Evolutionary conservation across 257 asterid species (phyloP).

Genomic region (Schizonepeta tenuifolia): DNA sequence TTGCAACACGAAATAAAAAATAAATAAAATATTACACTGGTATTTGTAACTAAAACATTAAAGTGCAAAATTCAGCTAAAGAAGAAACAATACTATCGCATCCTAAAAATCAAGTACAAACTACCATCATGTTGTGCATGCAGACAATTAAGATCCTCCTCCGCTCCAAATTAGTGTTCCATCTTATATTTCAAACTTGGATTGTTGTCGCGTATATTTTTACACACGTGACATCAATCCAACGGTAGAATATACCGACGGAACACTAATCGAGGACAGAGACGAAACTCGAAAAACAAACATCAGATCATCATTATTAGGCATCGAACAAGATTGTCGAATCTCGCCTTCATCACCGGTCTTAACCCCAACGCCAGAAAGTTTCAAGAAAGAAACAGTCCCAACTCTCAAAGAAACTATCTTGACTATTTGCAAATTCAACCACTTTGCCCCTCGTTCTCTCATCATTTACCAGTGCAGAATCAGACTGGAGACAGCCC

Average conservation of each 20-base stretch:
- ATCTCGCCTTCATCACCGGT: slow-evolving; percentile 55
- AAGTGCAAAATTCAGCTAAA: too few relatives aligned
- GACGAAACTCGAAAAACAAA: neutral
- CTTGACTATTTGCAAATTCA: slow-evolving; percentile 55
- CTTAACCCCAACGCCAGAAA: slow-evolving; percentile 60
- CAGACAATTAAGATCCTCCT: too few relatives aligned
- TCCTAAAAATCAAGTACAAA: too few relatives aligned
- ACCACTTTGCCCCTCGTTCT: slow-evolving; percentile 49
- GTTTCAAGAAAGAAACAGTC: slow-evolving; percentile 55
- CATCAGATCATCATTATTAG: slow-evolving; percentile 39
- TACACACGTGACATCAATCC: neutral
- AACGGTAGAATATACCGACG: too few relatives aligned
- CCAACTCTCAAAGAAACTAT: slow-evolving; percentile 61
- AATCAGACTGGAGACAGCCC: slow-evolving; percentile 82
- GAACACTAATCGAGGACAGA: neutral
- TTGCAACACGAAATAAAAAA: too few relatives aligned
- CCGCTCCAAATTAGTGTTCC: too few relatives aligned
- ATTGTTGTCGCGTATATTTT: neutral
- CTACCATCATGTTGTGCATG: too few relatives aligned
- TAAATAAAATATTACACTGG: too few relatives aligned
- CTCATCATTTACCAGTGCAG: slow-evolving; percentile 52
- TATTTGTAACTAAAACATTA: too few relatives aligned
- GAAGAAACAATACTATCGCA: too few relatives aligned
- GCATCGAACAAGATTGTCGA: slow-evolving; percentile 51
- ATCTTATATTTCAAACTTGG: neutral